Base-by-base conservation (phyloP, 140 eudicot species). In the Flaveria floridana region DNA sequence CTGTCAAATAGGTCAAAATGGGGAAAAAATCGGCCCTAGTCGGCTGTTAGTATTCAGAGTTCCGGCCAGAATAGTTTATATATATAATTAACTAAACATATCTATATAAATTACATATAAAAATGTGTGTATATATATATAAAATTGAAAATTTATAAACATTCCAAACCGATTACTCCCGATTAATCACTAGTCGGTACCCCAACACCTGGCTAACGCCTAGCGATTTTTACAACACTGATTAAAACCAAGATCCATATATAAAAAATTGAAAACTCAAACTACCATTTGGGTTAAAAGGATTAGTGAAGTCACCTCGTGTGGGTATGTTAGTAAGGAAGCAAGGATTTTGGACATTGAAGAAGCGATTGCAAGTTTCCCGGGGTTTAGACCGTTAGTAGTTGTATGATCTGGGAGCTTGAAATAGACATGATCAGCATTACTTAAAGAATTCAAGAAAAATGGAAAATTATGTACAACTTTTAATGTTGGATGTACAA, bases 281-380 rank as follows among this genome's bases (percentile, higher is more conserved):
- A 25, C 44, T 19, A 57, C 7, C 42, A 16, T 3, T 39, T 2
- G 8, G 42, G 67, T 23, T 1, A 28, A 26, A 4, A 6, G 1
- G 37, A 19, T 42, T 67, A 19, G 55, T 21, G 2, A 48, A 23
- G 30, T 68, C 73, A 90, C 99, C 97, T 94, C 99, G 23, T 94
- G 97, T 3, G 99, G 99, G 68, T 94, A 94, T 5, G 99, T 94
- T 74, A 71, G 77, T 16, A 90, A 68, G 3, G 99, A 94, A 26
- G 99, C 99, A 62, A 86, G 80, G 15, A 94, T 78, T 88, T 94
- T 94, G 2, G 97, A 81, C 76, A 85, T 56, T 71, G 99, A 85
- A 16, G 99, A 94, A 66, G 99, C 97, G 74, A 90, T 85, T 39
- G 97, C 96, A n/a, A 90, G 83, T 74, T 87, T 79, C 77, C 95